Evolutionary conservation across 257 asterid genomes (phyloP).

Genomic region (Nicotiana benthamiana): DNA sequence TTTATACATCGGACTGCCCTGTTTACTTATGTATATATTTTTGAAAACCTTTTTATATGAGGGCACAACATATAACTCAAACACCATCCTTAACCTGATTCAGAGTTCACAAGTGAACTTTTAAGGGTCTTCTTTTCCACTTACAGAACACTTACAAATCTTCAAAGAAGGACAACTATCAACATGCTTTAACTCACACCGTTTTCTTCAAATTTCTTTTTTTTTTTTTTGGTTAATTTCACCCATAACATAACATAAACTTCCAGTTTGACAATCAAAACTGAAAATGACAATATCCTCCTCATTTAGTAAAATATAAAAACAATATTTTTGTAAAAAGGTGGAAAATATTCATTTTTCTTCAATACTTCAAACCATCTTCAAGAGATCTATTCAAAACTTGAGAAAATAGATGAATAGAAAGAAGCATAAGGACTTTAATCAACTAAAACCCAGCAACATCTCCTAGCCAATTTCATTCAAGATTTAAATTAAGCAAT

Average conservation of each 20-base stretch:
- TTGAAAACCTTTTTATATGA: not conserved
- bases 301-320: not conserved
- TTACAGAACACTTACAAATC: not conserved
- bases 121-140: not conserved
- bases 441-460: not conserved
- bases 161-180: not conserved
- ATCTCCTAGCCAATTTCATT: too few species aligned
- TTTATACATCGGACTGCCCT: too few species aligned
- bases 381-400: not conserved
- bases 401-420: too few species aligned
- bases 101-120: too few species aligned
- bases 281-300: not conserved
- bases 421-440: not conserved
- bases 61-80: not conserved
- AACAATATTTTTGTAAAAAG: not conserved
- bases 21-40: not conserved
- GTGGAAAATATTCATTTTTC: not conserved
- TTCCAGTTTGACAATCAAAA: not conserved
- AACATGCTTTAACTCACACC: not conserved
- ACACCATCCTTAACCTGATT: not conserved
- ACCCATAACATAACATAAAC: not conserved
- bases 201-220: not conserved
- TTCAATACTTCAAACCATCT: too few species aligned
- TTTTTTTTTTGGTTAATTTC: not conserved
- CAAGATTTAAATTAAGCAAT: too few species aligned